Evolutionary conservation across 108 stramenopile genomes (phyloP).

Genomic region (Pseudonitzschia delicatissima): DNA sequence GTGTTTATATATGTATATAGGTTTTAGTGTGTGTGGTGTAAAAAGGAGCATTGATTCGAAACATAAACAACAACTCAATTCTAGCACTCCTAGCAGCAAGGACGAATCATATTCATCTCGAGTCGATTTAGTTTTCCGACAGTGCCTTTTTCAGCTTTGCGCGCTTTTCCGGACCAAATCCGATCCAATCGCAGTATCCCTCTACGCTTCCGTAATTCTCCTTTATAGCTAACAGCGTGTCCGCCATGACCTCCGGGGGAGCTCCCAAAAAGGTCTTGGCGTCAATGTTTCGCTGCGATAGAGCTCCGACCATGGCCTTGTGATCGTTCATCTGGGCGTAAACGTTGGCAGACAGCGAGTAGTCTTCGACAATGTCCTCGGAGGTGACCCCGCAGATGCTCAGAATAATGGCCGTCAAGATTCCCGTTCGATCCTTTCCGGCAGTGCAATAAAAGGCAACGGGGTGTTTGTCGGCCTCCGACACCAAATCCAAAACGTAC

Average conservation of each 20-base stretch:
- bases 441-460: constrained; percentile 93
- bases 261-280: constrained; percentile 89
- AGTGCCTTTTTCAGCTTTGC: constrained; percentile 69
- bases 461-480: constrained; percentile 77
- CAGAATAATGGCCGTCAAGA: constrained; percentile 83
- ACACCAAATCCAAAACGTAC: constrained; percentile 75
- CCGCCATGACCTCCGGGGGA: constrained; percentile 84
- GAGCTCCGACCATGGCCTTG: constrained; percentile 90
- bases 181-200: constrained; percentile 85
- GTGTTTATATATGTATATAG: no score
- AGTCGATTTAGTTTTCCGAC: constrained; percentile 27
- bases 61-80: no score
- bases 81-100: no score
- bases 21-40: no score
- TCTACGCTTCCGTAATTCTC: constrained; percentile 79
- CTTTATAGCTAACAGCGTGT: constrained; percentile 68
- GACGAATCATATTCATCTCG: no score
- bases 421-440: constrained; percentile 91
- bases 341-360: constrained; percentile 85
- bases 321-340: constrained; percentile 93
- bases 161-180: constrained; percentile 76
- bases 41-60: no score
- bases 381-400: constrained; percentile 59
- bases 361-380: constrained; percentile 87
- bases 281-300: constrained; percentile 81